Percentiles rank a stretch among this genome's conserved stretches.
phyloP scores from a whole-genome alignment of 2,329 filamentous ascomycete species.

The Diaporthe vaccinii region DNA sequence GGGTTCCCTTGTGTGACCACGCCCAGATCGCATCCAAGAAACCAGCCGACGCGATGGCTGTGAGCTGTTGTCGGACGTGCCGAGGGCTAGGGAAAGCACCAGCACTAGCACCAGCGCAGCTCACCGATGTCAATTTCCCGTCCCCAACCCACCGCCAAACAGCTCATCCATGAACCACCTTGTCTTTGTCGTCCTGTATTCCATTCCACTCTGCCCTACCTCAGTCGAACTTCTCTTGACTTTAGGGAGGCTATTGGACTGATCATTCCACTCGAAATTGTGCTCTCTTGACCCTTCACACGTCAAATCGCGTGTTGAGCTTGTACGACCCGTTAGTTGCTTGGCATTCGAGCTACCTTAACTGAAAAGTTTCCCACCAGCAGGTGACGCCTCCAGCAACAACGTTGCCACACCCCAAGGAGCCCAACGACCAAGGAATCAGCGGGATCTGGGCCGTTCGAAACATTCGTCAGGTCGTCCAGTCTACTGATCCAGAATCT shows the following conservation, averaged over 20 bases:
- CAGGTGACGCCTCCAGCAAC: background rate
- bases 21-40: background rate
- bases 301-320: background rate
- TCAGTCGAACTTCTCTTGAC: background rate
- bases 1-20: background rate
- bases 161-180: slow-evolving; percentile 15
- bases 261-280: background rate
- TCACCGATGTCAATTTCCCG: background rate
- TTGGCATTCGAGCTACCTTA: background rate
- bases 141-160: slow-evolving; percentile 11
- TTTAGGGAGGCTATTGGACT: background rate
- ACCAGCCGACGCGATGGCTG: background rate
- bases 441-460: too few relatives aligned
- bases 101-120: background rate
- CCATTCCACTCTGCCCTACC: slow-evolving; percentile 3
- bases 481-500: background rate
- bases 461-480: background rate
- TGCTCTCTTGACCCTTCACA: background rate
- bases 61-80: slow-evolving; percentile 23
- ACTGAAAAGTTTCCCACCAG: background rate
- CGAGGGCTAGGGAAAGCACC: background rate
- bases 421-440: background rate
- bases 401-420: background rate
- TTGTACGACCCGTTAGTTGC: background rate
- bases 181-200: background rate